Evolutionary conservation across 495 filamentous ascomycete species (phyloP), one percentile per base, ranked within the genome.

Genomic region (Cudoniella acicularis): DNA sequence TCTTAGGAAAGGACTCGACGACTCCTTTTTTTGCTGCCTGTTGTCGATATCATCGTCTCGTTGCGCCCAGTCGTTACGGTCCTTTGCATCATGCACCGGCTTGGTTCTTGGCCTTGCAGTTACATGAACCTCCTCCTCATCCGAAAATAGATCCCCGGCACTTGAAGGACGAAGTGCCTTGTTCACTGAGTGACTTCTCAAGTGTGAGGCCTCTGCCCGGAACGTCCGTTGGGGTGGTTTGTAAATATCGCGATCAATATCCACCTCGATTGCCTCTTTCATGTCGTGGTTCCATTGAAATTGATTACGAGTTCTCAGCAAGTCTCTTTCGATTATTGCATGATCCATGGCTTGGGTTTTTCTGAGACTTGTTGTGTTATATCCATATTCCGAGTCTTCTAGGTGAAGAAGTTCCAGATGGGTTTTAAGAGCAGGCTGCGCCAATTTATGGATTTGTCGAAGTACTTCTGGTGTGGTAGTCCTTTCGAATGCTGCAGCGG

Each of bases 401-500:
- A 58, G 27, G 20, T 49, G 36, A 17, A 67, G 57, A 6, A 58
- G 65, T 2, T 72, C 64, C 17, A 65, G 18, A 51, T 75, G 71
- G 40, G 64, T 57, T 30, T 71, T 71, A 41, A 79, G 49, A 0
- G 70, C 75, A 22, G 68, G 55, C 45, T 64, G 56, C 0, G 75
- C 73, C 8, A 81, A 57, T 10, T 77, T 75, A 51, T 79, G 77
- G 4, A 50, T 68, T 23, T 68, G 59, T 24, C 69, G 70, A 69
- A 75, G 75, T 30, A 62, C 40, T 20, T 71, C 68, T 6, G 69
- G 66, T 0, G 77, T 80, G 10, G 76, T 71, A 3, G 79, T 81
- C 17, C 75, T 64, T 20, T 72, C 67, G 58, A 82, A 83, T 49
- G 79, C 73, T 6, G 71, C 61, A 6, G 80, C 78, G 3, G 79